phyloP scores from a whole-genome alignment of 306 rosid species.

The Fragaria vesca region DNA sequence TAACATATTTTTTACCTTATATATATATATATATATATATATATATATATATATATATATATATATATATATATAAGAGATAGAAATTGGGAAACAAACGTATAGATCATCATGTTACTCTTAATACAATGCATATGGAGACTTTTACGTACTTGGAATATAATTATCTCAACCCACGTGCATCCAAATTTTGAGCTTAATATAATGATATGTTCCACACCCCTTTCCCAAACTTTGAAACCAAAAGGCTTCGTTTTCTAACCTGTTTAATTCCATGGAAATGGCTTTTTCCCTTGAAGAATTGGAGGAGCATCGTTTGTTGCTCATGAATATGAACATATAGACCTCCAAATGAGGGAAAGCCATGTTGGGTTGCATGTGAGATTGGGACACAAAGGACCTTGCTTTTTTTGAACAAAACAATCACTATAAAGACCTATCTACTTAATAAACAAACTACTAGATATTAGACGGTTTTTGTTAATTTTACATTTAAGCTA shows the following conservation, averaged over 20 bases:
- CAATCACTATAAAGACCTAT: conserved; percentile 38
- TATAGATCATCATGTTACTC: conserved; percentile 29
- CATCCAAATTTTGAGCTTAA: conserved; percentile 40
- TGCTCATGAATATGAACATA: conserved; percentile 17
- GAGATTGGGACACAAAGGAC: conserved; percentile 30
- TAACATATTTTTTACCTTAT: not conserved
- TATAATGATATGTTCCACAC: conserved; percentile 41
- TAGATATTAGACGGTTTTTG: not conserved
- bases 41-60: not conserved
- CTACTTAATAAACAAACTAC: conserved; percentile 16
- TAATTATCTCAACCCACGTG: conserved; percentile 45
- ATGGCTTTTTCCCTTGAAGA: conserved; percentile 8
- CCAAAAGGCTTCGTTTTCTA: conserved; percentile 5
- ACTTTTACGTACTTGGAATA: conserved; percentile 24
- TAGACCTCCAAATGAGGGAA: conserved; percentile 30
- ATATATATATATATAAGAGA: not conserved
- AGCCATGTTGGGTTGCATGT: conserved; percentile 54
- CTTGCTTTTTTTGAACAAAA: conserved; percentile 32
- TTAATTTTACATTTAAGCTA: not conserved
- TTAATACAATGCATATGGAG: conserved; percentile 26
- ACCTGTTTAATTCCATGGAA: conserved; percentile 11
- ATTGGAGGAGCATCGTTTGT: conserved; percentile 12
- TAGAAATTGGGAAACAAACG: not conserved
- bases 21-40: not conserved
- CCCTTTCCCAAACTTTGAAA: conserved; percentile 28